Evolutionary conservation across 2,329 filamentous ascomycete species (phyloP).

Genomic region (Ilyonectria robusta): DNA sequence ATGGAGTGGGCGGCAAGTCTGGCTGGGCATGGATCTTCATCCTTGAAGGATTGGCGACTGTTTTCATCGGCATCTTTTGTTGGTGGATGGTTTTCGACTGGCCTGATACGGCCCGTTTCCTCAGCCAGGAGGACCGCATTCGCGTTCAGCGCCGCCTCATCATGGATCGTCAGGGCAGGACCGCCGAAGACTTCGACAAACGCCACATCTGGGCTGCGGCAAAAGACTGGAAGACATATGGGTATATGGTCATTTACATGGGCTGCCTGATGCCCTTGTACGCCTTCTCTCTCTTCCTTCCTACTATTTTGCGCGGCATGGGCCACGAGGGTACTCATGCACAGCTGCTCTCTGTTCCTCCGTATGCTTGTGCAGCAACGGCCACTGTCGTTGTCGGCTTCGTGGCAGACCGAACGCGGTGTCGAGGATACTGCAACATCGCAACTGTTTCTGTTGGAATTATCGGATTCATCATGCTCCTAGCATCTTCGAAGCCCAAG

Average conservation of each 20-base stretch:
- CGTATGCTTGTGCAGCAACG: constrained; percentile 72
- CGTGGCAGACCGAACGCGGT: constrained; percentile 74
- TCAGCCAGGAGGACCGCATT: constrained; percentile 75
- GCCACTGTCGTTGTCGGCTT: constrained; percentile 75
- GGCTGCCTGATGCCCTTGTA: constrained; percentile 65
- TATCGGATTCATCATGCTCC: constrained; percentile 75
- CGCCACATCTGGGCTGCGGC: constrained; percentile 78
- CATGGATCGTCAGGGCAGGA: constrained; percentile 76
- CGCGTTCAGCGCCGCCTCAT: constrained; percentile 78
- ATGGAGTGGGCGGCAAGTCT: constrained; percentile 65
- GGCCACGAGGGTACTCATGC: constrained; percentile 56
- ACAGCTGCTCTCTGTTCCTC: constrained; percentile 71
- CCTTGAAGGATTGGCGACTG: constrained; percentile 76
- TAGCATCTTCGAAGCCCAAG: constrained; percentile 65
- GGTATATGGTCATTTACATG: constrained; percentile 64
- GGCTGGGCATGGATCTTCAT: constrained; percentile 77
- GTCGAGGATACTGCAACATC: constrained; percentile 79
- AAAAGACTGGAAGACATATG: constrained; percentile 82
- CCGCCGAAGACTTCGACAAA: constrained; percentile 79
- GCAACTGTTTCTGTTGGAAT: constrained; percentile 72
- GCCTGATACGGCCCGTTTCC: constrained; percentile 79
- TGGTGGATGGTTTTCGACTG: constrained; percentile 86
- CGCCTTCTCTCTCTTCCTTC: constrained; percentile 69
- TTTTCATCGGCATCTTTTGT: constrained; percentile 73
- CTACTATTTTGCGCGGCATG: constrained; percentile 66